A percentile compares a stretch with the other conserved stretches of the same genome.
Conservation (phyloP, 257 asterid species). For the Solanum dulcamara region DNA sequence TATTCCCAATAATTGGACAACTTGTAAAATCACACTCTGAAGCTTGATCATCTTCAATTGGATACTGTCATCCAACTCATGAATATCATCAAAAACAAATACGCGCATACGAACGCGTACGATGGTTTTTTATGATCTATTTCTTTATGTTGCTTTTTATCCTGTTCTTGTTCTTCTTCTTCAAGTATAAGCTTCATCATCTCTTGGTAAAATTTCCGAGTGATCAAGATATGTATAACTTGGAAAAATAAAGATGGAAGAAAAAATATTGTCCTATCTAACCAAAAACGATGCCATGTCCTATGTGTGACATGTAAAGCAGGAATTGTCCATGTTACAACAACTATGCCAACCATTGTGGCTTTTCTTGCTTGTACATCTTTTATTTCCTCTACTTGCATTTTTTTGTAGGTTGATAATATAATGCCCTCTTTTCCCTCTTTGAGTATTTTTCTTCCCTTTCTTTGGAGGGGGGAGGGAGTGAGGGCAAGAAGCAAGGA, state of each 20-base stretch:
- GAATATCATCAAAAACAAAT: neutral
- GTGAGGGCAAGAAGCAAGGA: neutral
- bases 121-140: neutral
- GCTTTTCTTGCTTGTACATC: neutral
- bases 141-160: neutral
- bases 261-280: neutral
- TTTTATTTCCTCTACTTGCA: neutral
- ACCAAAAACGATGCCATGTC: neutral
- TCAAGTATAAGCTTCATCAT: neutral
- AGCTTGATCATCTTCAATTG: neutral
- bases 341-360: neutral
- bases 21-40: neutral
- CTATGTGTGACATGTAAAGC: neutral
- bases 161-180: neutral
- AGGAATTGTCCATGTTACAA: neutral
- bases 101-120: neutral
- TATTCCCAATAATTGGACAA: neutral
- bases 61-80: neutral
- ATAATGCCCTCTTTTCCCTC: slow-evolving; percentile 1
- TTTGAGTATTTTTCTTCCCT: neutral
- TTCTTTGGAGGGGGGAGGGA: neutral
- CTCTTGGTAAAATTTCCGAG: neutral
- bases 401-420: neutral
- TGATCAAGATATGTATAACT: neutral
- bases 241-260: neutral